phyloP scores from a whole-genome alignment of 441 rosid genomes.

The Erysimum pusillum region DNA sequence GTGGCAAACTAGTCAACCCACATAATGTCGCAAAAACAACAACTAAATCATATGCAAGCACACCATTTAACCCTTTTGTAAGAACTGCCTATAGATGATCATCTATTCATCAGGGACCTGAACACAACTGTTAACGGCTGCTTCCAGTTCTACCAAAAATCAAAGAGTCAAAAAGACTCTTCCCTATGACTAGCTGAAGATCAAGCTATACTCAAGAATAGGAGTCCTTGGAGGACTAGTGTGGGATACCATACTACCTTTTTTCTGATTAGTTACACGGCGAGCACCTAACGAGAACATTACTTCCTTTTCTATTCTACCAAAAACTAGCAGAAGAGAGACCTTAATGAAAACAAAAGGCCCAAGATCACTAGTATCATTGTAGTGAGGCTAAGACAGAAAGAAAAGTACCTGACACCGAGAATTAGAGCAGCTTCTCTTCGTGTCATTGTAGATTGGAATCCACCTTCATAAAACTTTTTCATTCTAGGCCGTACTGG shows the following conservation, averaged over 20 bases:
- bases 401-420: constrained; percentile 64
- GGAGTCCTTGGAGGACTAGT: background rate
- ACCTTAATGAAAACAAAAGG: background rate
- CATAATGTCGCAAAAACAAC: background rate
- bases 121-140: background rate
- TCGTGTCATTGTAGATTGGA: constrained; percentile 65
- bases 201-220: background rate
- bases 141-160: background rate
- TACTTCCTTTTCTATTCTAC: background rate
- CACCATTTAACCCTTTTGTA: background rate
- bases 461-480: constrained; percentile 73
- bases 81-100: constrained; percentile 1
- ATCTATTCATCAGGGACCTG: background rate
- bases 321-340: constrained; percentile 12
- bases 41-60: background rate
- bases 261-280: background rate
- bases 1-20: constrained; percentile 4
- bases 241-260: background rate
- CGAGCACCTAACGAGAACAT: background rate
- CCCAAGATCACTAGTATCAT: constrained; percentile 17
- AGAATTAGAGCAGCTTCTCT: constrained; percentile 77
- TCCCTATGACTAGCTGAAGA: too few species aligned
- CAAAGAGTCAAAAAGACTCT: background rate
- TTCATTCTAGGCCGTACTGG: constrained; percentile 59
- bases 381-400: constrained; percentile 14